phyloP scores from a whole-genome alignment of 345 rosid species.

The Adansonia digitata region DNA sequence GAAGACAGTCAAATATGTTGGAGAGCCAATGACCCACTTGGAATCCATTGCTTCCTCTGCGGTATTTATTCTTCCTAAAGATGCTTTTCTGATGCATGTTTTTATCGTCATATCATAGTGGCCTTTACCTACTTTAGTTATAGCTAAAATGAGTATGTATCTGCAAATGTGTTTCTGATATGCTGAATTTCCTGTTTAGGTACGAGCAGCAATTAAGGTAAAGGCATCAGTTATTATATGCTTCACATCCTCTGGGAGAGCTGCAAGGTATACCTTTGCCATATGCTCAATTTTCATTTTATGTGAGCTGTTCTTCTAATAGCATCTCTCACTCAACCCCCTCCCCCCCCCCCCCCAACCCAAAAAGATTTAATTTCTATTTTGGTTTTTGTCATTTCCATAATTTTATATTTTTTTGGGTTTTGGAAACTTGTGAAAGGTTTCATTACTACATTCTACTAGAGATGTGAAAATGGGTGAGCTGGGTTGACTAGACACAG shows the following conservation, averaged over 20 bases:
- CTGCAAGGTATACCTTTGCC: conserved; percentile 63
- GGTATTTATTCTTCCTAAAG: conserved; percentile 29
- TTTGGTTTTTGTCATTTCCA: too few relatives aligned
- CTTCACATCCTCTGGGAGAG: conserved; percentile 98
- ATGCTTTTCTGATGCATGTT: not conserved
- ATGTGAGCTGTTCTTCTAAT: not conserved
- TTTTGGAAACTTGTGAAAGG: too few relatives aligned
- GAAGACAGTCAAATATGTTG: conserved; percentile 91
- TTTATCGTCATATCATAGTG: not conserved
- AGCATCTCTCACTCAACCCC: too few relatives aligned
- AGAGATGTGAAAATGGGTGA: too few relatives aligned
- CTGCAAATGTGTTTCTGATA: conserved; percentile 2
- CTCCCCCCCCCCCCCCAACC: too few relatives aligned
- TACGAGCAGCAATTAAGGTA: conserved; percentile 97
- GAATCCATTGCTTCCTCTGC: conserved; percentile 99
- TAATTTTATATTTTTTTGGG: not conserved
- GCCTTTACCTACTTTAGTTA: not conserved
- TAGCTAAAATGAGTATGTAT: not conserved
- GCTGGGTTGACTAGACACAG: too few relatives aligned
- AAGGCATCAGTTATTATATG: conserved; percentile 96
- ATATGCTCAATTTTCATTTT: not conserved
- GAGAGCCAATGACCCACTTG: conserved; percentile 94
- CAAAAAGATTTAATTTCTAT: too few relatives aligned
- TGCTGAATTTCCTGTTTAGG: conserved; percentile 40
- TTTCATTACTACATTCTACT: too few relatives aligned